phyloP scores from a whole-genome alignment of 2,329 filamentous ascomycete genomes.

The Colletotrichum musicola region DNA sequence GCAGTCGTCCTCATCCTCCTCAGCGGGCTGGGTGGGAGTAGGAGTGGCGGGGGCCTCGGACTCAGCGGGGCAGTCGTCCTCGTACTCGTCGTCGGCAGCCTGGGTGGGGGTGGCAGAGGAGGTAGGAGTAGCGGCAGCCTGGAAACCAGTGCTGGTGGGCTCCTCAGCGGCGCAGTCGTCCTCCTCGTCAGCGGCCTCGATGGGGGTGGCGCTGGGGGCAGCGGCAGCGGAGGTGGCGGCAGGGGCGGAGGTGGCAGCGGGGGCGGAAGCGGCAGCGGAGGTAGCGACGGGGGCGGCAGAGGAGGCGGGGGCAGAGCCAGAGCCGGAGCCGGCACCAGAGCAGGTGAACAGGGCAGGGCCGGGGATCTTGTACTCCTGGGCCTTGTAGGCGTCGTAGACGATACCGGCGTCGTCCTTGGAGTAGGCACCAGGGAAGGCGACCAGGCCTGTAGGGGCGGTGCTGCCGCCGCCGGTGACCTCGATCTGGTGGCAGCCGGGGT shows the following conservation, averaged over 20 bases:
- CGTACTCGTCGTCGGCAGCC: constrained; percentile 4
- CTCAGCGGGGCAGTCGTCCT: constrained; percentile 35
- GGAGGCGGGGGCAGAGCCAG: constrained; percentile 23
- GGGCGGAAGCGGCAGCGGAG: constrained; percentile 16
- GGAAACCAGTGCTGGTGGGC: no score
- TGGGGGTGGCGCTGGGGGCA: constrained; percentile 7
- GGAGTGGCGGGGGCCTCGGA: constrained; percentile 7
- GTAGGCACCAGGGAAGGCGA: constrained; percentile 64
- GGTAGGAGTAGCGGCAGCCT: not conserved
- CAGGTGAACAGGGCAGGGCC: constrained; percentile 63
- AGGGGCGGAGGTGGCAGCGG: constrained; percentile 10
- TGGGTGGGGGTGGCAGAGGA: not conserved
- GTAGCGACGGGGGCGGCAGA: constrained; percentile 8
- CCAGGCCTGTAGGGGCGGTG: constrained; percentile 52
- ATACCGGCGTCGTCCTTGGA: constrained; percentile 59
- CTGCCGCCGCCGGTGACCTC: constrained; percentile 60
- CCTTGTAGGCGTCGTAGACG: constrained; percentile 61
- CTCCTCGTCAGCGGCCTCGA: constrained; percentile 16
- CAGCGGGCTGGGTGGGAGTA: constrained; percentile 21
- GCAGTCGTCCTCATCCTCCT: constrained; percentile 15
- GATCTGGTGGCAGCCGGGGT: constrained; percentile 67
- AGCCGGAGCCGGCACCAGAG: constrained; percentile 43
- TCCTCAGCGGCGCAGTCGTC: constrained; percentile 2
- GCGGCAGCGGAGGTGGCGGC: constrained; percentile 15
- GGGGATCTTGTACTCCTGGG: constrained; percentile 58